Percentiles rank a stretch among this genome's conserved stretches.
Conservation (phyloP, 129 eudicot species). For the Lactuca saligna region DNA sequence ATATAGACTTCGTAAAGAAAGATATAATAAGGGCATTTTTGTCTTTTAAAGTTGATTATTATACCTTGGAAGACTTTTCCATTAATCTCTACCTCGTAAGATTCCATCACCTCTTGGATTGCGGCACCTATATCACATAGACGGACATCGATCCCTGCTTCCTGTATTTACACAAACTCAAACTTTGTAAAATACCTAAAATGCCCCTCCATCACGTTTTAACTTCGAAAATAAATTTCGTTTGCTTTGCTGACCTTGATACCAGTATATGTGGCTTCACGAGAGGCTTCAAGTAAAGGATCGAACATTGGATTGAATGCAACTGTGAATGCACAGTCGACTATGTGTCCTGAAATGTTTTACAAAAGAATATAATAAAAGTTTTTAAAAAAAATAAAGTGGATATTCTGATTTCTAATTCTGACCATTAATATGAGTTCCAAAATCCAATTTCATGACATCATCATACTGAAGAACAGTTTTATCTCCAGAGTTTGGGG, state of each 20-base stretch:
- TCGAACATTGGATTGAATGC: slow-evolving; percentile 97
- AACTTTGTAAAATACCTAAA: not conserved
- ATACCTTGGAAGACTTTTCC: slow-evolving; percentile 96
- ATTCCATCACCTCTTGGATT: slow-evolving; percentile 99
- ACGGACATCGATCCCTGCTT: slow-evolving; percentile 97
- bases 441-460: slow-evolving; percentile 98
- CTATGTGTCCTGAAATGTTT: slow-evolving; percentile 72
- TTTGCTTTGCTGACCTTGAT: slow-evolving; percentile 59
- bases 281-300: slow-evolving; percentile 94
- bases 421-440: slow-evolving; percentile 96
- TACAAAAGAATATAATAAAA: not conserved
- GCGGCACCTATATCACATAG: slow-evolving; percentile 98
- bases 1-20: too few species aligned
- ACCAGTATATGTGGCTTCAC: slow-evolving; percentile 98
- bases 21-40: too few species aligned
- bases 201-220: not conserved
- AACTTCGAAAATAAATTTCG: too few species aligned
- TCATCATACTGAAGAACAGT: slow-evolving; percentile 97
- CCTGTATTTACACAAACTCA: slow-evolving; percentile 39
- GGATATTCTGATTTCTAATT: slow-evolving; percentile 17
- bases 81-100: slow-evolving; percentile 96
- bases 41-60: not conserved
- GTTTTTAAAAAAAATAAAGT: not conserved
- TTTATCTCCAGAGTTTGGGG: slow-evolving; percentile 97
- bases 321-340: slow-evolving; percentile 97